These are phyloP conservation scores for Tetracentron sinense DNA, from an alignment of 164 flowering plant species.

Conservation along the genomic window DNA sequence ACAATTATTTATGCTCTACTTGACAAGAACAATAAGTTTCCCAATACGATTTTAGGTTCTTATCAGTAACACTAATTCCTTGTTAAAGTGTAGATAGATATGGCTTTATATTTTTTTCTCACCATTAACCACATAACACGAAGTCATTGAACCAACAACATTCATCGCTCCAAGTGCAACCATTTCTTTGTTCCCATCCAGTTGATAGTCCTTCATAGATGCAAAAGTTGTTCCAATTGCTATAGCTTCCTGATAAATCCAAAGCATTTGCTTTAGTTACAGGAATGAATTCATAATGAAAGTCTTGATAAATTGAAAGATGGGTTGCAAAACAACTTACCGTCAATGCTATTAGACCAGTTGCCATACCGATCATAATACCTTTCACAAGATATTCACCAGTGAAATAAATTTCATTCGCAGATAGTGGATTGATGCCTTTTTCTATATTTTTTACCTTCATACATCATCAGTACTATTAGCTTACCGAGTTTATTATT, in stretches of 20 bases:
- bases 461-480: slow-evolving; percentile 10
- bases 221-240: slow-evolving; percentile 96
- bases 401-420: slow-evolving; percentile 52
- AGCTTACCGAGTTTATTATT: background rate
- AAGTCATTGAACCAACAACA: slow-evolving; percentile 82
- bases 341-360: slow-evolving; percentile 83
- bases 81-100: background rate
- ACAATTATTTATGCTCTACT: too few relatives aligned
- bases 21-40: too few relatives aligned
- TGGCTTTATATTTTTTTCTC: slow-evolving; percentile 2
- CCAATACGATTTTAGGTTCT: too few relatives aligned
- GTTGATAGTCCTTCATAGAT: slow-evolving; percentile 70
- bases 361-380: slow-evolving; percentile 64
- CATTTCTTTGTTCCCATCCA: slow-evolving; percentile 98
- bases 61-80: too few relatives aligned
- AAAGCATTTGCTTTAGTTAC: background rate
- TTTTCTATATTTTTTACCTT: slow-evolving; percentile 67
- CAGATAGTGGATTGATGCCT: slow-evolving; percentile 75
- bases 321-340: slow-evolving; percentile 30
- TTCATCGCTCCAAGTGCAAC: slow-evolving; percentile 91
- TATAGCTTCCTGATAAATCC: slow-evolving; percentile 66
- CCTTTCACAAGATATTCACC: slow-evolving; percentile 59
- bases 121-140: slow-evolving; percentile 92
- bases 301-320: background rate
- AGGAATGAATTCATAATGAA: background rate